A percentile compares a stretch with the other conserved stretches of the same genome.
Evolutionary conservation across 352 stramenopile genomes (phyloP).

Genomic region (Phytophthora pisi): DNA sequence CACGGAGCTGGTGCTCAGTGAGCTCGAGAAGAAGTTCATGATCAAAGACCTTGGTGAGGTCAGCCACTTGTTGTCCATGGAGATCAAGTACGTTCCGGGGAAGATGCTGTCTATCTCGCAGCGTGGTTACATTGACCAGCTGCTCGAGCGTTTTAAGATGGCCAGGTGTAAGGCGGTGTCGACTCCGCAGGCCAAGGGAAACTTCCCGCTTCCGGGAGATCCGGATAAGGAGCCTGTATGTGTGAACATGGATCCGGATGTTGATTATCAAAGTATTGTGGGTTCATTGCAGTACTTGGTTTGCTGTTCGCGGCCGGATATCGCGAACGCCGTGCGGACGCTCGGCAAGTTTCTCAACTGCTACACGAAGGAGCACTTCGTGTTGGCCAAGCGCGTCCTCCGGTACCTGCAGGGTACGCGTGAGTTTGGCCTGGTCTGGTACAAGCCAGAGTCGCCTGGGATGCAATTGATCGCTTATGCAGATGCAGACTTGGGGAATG

Average conservation of each 20-base stretch:
- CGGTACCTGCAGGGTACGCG: conserved; percentile 13
- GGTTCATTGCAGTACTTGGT: conserved; percentile 17
- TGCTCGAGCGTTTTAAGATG: conserved; percentile 16
- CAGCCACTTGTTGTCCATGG: conserved; percentile 11
- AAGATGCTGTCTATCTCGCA: conserved; percentile 7
- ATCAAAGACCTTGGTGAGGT: conserved; percentile 13
- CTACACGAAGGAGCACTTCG: conserved; percentile 13
- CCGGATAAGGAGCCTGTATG: conserved; percentile 6
- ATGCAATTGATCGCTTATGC: conserved; percentile 6
- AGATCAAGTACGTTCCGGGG: neutral
- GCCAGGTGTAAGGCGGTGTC: conserved; percentile 2
- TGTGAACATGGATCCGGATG: conserved; percentile 8
- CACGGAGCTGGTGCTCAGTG: conserved; percentile 5
- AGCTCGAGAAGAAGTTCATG: conserved; percentile 9
- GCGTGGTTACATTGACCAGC: conserved; percentile 2
- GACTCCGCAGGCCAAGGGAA: conserved; percentile 1
- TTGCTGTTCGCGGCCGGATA: conserved; percentile 13
- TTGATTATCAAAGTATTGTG: conserved; percentile 9
- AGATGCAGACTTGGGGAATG: conserved; percentile 14
- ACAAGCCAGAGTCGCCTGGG: neutral
- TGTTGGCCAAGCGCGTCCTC: conserved; percentile 16
- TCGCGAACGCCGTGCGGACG: conserved; percentile 8
- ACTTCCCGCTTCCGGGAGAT: conserved; percentile 3
- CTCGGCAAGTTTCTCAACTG: conserved; percentile 13
- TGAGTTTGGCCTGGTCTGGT: conserved; percentile 9